Evolutionary conservation across 306 rosid genomes (phyloP), one percentile per base, ranked within the genome.

Genomic region (Cicer cuneatum): DNA sequence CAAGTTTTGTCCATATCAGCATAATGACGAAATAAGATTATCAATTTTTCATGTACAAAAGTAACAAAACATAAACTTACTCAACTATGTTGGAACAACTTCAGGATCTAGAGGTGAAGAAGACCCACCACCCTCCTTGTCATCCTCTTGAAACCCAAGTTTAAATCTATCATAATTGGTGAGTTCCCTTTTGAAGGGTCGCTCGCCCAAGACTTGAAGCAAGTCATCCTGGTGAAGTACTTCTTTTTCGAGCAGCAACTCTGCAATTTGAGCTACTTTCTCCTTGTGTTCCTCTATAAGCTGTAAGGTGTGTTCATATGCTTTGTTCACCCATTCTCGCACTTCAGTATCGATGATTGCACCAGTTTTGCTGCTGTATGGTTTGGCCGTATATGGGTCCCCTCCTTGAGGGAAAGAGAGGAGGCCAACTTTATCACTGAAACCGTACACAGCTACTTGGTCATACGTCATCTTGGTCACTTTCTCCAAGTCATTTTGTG

Each of bases 391-490:
- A 74, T 82, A 81, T 0, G 86, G 0, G 39, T 88, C 98, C 1
- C 88, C 97, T 51, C 79, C 85, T 46, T 73, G 89, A 58, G 98
- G 98, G 79, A 94, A 94, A 35, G 98, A 91, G 52, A 94, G 93
- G 73, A 90, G 96, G 7, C 97, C 98, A 19, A 94, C 98, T 81
- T 94, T 94, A 14, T 91, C 96, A 3, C 98, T 94, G 21, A 94
- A 94, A 37, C 98, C 98, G 45, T 91, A 91, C 10, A 91, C 85
- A 11, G 98, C 96, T 7, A 94, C 98, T 83, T 94, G 98, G 33
- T 95, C 97, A 71, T 94, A 94, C 4, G 98, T 94, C 96, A 94
- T 85, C 87, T 90, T 91, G 21, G 98, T 94, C 74, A 94, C 98
- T 78, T 91, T 94, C 80, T 94, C 98, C 86, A 94, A 83, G 78